phyloP scores from a whole-genome alignment of 2,329 filamentous ascomycete species.

The Ophiosphaerella korrae region DNA sequence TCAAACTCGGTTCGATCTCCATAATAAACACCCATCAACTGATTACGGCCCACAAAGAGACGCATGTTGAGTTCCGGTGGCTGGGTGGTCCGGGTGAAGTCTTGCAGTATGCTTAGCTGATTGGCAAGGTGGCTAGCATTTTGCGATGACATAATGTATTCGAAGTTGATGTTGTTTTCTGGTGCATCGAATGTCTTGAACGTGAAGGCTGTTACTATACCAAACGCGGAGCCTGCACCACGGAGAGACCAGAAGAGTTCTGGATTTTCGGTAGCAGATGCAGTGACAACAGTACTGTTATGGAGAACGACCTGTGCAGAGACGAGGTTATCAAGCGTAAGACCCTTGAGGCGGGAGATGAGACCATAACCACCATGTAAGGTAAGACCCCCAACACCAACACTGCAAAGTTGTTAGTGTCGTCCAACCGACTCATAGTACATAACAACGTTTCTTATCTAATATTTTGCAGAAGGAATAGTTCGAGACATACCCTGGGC shows the following conservation, averaged over 20 bases:
- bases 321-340: constrained; percentile 33
- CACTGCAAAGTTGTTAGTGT: constrained; percentile 14
- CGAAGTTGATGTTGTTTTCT: constrained; percentile 31
- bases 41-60: constrained; percentile 24
- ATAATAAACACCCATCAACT: constrained; percentile 33
- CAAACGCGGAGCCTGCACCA: constrained; percentile 49
- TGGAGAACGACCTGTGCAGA: constrained; percentile 40
- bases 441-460: no score
- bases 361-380: constrained; percentile 37
- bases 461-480: no score
- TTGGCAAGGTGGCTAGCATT: constrained; percentile 20
- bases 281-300: constrained; percentile 42
- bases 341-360: constrained; percentile 28
- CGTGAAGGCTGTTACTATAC: constrained; percentile 44
- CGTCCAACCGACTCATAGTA: no score
- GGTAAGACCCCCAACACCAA: constrained; percentile 34
- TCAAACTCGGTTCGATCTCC: constrained; percentile 27
- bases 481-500: constrained; percentile 51
- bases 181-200: constrained; percentile 37
- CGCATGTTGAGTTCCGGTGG: constrained; percentile 36
- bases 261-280: constrained; percentile 37
- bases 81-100: constrained; percentile 29
- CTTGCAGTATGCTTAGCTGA: constrained; percentile 24
- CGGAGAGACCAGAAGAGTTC: constrained; percentile 51
- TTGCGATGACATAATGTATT: constrained; percentile 21